These are phyloP conservation scores for Cantharellus cinnabarinus DNA, from an alignment of 768 basidiomycete genomes.

Conservation along the genomic window DNA sequence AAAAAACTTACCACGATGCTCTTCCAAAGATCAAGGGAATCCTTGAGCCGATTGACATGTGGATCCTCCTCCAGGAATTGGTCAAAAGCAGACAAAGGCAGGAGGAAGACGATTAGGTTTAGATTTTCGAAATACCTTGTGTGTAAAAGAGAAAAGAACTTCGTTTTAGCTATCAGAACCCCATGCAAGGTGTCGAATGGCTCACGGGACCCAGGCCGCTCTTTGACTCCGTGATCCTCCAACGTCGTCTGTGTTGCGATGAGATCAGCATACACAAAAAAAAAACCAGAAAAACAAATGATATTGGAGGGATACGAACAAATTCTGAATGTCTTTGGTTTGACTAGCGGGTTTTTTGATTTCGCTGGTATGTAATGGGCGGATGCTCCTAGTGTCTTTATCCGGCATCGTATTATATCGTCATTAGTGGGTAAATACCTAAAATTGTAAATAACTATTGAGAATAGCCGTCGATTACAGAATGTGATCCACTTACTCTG, in stretches of 20 bases:
- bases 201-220: neutral
- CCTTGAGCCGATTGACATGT: conserved; percentile 8
- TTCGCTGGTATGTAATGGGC: neutral
- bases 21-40: conserved; percentile 9
- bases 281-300: neutral
- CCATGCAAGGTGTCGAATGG: conserved; percentile 15
- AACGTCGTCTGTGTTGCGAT: conserved; percentile 18
- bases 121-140: conserved; percentile 7
- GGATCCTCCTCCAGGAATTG: conserved; percentile 10
- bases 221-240: conserved; percentile 41
- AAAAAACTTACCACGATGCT: conserved; percentile 2
- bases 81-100: conserved; percentile 10
- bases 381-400: neutral
- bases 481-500: neutral
- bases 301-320: neutral
- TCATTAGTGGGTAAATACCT: neutral
- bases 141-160: neutral
- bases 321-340: neutral
- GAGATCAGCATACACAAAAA: neutral
- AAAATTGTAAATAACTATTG: neutral
- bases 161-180: neutral
- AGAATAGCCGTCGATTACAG: neutral
- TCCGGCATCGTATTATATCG: neutral
- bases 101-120: conserved; percentile 10
- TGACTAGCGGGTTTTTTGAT: neutral